Percentiles rank a stretch among this genome's conserved stretches.
Conservation (phyloP, 1,139 yeast species). For the Yamadazyma sp. region DNA sequence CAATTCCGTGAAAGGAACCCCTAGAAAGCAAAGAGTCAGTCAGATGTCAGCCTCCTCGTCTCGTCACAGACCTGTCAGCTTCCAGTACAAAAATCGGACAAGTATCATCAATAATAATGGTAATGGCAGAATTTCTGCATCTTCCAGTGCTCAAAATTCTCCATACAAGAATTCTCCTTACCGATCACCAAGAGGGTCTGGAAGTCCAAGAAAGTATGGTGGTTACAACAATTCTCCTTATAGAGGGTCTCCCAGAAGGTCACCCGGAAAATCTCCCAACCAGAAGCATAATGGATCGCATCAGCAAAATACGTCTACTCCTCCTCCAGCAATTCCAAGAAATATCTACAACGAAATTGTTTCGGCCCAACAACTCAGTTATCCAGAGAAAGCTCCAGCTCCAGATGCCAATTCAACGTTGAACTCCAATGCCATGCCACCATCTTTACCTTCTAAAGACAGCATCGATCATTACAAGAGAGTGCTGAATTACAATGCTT, state of each 20-base stretch:
- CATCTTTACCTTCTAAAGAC: slow-evolving; percentile 45
- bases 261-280: slow-evolving; percentile 19
- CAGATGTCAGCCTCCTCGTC: slow-evolving; percentile 55
- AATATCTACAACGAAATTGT: slow-evolving; percentile 49
- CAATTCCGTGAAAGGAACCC: slow-evolving; percentile 25
- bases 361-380: slow-evolving; percentile 34
- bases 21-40: slow-evolving; percentile 44
- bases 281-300: slow-evolving; percentile 6
- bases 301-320: slow-evolving; percentile 7
- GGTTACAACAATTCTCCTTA: slow-evolving; percentile 16
- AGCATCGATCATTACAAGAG: slow-evolving; percentile 20
- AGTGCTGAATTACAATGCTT: slow-evolving; percentile 14
- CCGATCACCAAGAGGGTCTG: slow-evolving; percentile 25
- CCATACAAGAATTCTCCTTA: slow-evolving; percentile 24
- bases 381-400: background rate
- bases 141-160: slow-evolving; percentile 38
- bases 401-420: slow-evolving; percentile 1
- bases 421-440: slow-evolving; percentile 32
- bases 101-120: slow-evolving; percentile 23
- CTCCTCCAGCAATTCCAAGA: slow-evolving; percentile 41
- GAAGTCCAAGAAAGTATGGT: slow-evolving; percentile 16
- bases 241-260: slow-evolving; percentile 24
- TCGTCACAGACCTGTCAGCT: slow-evolving; percentile 57
- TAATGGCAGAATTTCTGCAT: slow-evolving; percentile 27
- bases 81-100: slow-evolving; percentile 39